A percentile compares a stretch with the other conserved stretches of the same genome.
Evolutionary conservation across 129 eudicot species (phyloP).

Genomic region (Tagetes patula): DNA sequence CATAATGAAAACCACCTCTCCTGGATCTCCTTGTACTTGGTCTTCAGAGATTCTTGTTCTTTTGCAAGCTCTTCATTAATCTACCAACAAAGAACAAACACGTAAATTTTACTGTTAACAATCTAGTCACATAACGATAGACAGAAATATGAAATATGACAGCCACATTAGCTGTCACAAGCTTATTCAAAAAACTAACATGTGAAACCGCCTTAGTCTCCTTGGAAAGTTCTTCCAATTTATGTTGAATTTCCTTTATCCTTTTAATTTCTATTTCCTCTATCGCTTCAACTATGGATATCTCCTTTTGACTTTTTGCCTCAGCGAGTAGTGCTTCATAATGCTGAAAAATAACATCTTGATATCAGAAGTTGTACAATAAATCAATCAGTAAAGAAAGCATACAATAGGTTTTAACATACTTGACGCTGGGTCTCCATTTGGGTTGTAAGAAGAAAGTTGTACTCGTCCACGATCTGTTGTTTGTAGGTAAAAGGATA

Average conservation of each 20-base stretch:
- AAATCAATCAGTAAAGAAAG: neutral
- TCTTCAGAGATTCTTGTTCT: conserved; percentile 62
- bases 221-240: conserved; percentile 49
- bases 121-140: neutral
- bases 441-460: conserved; percentile 85
- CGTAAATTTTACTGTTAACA: neutral
- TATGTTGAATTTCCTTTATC: conserved; percentile 50
- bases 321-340: conserved; percentile 79
- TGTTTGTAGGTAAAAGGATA: neutral
- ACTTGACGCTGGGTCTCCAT: conserved; percentile 91
- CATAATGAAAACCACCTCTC: conserved; percentile 53
- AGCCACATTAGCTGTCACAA: conserved; percentile 6
- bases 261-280: conserved; percentile 53
- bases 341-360: conserved; percentile 41
- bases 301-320: conserved; percentile 66
- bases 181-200: conserved; percentile 38
- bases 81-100: conserved; percentile 41
- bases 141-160: neutral
- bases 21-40: conserved; percentile 58
- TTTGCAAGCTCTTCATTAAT: conserved; percentile 62
- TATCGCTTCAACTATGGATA: conserved; percentile 43
- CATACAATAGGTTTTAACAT: conserved; percentile 24
- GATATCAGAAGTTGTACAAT: neutral
- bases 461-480: conserved; percentile 84
- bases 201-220: conserved; percentile 54